phyloP scores from a whole-genome alignment of 2,329 filamentous ascomycete species.

The Chaetomiaceae sp. region DNA sequence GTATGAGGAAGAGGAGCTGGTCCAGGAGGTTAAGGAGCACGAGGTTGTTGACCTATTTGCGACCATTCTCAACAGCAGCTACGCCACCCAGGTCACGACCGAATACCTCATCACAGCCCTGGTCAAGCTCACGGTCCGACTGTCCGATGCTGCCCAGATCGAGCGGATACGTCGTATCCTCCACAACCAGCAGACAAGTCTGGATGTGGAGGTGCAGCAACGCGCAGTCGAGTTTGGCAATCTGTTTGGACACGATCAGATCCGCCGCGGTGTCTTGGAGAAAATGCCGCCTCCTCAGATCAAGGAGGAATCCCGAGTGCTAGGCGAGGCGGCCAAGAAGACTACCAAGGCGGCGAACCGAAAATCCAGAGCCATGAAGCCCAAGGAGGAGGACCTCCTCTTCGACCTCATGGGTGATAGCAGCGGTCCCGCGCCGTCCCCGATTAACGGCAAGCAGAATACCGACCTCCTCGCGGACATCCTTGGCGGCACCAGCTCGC shows the following conservation, averaged over 20 bases:
- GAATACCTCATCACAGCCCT: conserved; percentile 94
- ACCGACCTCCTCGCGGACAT: conserved; percentile 91
- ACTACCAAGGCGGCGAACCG: conserved; percentile 64
- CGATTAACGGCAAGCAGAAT: conserved; percentile 54
- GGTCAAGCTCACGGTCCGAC: conserved; percentile 88
- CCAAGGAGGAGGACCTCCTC: conserved; percentile 84
- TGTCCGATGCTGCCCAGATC: conserved; percentile 77
- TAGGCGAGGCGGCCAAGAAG: conserved; percentile 65
- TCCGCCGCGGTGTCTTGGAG: conserved; percentile 84
- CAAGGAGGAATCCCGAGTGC: conserved; percentile 84
- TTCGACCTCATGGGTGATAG: conserved; percentile 84
- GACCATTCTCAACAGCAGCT: conserved; percentile 88
- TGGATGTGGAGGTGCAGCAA: conserved; percentile 95
- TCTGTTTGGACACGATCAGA: conserved; percentile 82
- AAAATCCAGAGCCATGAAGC: conserved; percentile 70
- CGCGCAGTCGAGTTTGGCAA: conserved; percentile 93
- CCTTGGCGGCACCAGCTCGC: conserved; percentile 63
- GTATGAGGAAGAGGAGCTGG: conserved; percentile 89
- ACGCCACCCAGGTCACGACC: conserved; percentile 81
- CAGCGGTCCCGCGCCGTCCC: conserved; percentile 52
- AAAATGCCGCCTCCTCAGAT: conserved; percentile 98
- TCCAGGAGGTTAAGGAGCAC: conserved; percentile 71
- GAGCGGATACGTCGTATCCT: conserved; percentile 78
- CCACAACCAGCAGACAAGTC: conserved; percentile 70
- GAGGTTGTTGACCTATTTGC: conserved; percentile 92